Base-by-base conservation (phyloP, 495 filamentous ascomycete species). In the Lepidopterella palustris region DNA sequence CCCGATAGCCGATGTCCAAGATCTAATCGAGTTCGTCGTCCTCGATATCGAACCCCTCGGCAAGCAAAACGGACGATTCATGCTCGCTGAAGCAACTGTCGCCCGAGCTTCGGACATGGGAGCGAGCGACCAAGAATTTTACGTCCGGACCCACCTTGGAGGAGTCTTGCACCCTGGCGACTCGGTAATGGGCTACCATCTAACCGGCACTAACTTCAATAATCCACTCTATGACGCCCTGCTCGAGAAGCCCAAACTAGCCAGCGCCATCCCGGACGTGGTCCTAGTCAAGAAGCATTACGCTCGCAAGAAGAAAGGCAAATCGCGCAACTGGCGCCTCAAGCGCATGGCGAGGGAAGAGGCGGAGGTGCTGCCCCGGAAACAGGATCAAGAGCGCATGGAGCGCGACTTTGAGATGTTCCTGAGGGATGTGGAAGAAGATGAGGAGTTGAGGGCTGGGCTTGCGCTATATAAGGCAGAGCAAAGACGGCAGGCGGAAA, bases 371-470 rank as follows among this genome's bases (percentile, higher is more conserved):
- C 73, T 86, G 51, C 84, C 83, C 31, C 83, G 85, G 73, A 88
- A 90, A 70, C 76, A 89, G 52, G 92, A 97, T 70, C 85, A 88
- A 62, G 87, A 90, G 54, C 80, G 84, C 45, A 83, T 90, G 68
- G 95, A 97, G 63, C 79, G 82, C 39, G 93, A 99, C 72, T 97
- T 90, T 70, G 95, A 99, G 78, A 84, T 88, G 84, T 99, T 99
- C 83, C 75, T 99, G 75, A 83, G 88, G 40, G 95, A 97, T 73
- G 87, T 99, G 10, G 95, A 99, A 73, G 91, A 96, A 70, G 95
- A 99, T 70, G 79, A 85, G 39, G 95, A 99, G 65, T 78, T 99
- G 52, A 79, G 92, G 26, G 76, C 82, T 52, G 90, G 90, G 4
- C 71, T 97, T 68, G 87, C 88, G 55, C 66, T 99, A 66, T 99